Percentiles rank a stretch among this genome's conserved stretches.
Evolutionary conservation across 345 rosid species (phyloP).

Genomic region (Hibiscus tridactylites): DNA sequence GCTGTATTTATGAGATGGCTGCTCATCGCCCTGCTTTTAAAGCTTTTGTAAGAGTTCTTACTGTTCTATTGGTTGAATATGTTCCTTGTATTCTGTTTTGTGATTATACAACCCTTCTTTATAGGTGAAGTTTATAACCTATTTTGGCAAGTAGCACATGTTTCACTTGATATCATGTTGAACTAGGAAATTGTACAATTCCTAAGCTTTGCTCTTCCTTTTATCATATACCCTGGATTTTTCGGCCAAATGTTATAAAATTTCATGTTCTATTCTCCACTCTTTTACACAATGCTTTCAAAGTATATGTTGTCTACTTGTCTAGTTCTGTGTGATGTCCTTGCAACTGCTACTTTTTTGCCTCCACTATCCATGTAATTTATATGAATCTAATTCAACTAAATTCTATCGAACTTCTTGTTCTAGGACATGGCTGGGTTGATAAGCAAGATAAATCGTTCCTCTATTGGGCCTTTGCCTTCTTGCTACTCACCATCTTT

Average conservation of each 20-base stretch:
- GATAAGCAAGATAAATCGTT: conserved; percentile 95
- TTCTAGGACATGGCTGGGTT: conserved; percentile 98
- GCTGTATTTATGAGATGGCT: conserved; percentile 98
- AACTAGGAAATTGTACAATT: not conserved
- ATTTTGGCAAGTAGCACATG: conserved; percentile 1
- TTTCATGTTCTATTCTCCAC: not conserved
- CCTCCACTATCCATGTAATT: not conserved
- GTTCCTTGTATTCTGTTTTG: not conserved
- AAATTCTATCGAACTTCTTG: conserved; percentile 13
- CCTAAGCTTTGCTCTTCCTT: not conserved
- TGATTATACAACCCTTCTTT: not conserved
- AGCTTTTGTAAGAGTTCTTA: conserved; percentile 76
- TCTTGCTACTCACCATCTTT: conserved; percentile 86
- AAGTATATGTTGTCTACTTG: not conserved
- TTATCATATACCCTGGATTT: not conserved
- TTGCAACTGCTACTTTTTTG: conserved; percentile 6
- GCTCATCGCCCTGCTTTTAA: conserved; percentile 97
- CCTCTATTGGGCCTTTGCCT: conserved; percentile 94
- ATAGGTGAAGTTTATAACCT: not conserved
- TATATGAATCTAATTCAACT: conserved; percentile 4
- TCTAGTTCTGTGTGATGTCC: not conserved
- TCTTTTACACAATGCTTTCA: not conserved
- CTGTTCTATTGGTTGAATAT: conserved; percentile 8
- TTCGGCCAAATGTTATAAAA: not conserved
- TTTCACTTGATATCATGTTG: not conserved